phyloP scores from a whole-genome alignment of 139 green algal species.

The Asterochloris sp. region DNA sequence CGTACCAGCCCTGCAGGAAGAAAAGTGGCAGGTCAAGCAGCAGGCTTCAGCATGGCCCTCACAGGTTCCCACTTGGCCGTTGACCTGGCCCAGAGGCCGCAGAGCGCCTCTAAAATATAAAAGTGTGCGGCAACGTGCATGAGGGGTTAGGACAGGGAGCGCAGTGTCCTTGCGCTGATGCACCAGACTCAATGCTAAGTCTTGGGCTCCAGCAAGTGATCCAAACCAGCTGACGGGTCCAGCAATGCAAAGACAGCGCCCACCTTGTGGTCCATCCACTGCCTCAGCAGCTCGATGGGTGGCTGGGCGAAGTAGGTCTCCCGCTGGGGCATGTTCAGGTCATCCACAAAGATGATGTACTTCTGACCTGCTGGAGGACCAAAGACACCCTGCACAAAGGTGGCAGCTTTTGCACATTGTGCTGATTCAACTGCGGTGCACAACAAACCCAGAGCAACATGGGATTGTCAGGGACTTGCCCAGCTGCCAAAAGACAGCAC shows the following conservation, averaged over 20 bases:
- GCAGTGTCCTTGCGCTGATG: too few species aligned
- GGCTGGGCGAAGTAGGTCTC: conserved; percentile 83
- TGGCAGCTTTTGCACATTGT: not conserved
- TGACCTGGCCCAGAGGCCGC: too few species aligned
- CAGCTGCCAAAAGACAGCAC: too few species aligned
- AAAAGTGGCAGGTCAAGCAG: not conserved
- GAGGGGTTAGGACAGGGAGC: too few species aligned
- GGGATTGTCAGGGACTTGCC: too few species aligned
- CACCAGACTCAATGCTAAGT: too few species aligned
- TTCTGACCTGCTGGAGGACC: conserved; percentile 70
- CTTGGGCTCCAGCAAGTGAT: too few species aligned
- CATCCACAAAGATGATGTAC: conserved; percentile 85
- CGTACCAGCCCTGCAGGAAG: conserved; percentile 45
- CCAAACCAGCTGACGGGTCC: not conserved
- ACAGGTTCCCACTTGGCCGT: too few species aligned
- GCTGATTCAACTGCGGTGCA: not conserved
- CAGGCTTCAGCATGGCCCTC: not conserved
- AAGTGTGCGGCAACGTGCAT: too few species aligned
- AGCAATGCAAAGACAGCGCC: not conserved
- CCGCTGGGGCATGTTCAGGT: conserved; percentile 86
- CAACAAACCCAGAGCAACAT: too few species aligned
- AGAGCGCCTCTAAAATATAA: too few species aligned
- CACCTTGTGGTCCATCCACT: conserved; percentile 72
- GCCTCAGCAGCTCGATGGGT: conserved; percentile 80
- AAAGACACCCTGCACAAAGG: conserved; percentile 39